phyloP scores from a whole-genome alignment of 2,329 filamentous ascomycete genomes.

The Calonectria multiphialidica region DNA sequence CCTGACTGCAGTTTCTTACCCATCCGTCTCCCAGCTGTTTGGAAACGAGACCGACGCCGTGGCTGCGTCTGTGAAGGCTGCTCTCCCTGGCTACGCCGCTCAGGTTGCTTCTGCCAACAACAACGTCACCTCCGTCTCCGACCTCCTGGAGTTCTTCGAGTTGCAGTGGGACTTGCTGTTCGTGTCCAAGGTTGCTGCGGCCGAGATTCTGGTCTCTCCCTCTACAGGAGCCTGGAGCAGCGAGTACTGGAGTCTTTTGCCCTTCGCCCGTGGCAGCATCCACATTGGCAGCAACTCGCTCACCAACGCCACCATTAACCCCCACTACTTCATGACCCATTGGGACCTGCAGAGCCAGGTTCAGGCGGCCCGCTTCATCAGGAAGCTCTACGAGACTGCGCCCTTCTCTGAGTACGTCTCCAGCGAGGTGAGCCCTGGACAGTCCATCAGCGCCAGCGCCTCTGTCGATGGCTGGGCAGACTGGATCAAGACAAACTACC shows the following conservation, averaged over 20 bases:
- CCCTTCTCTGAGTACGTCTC: neutral
- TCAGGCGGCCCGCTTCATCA: neutral
- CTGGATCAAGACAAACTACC: neutral
- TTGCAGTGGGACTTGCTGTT: neutral
- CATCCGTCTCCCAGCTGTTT: neutral
- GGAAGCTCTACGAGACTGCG: neutral
- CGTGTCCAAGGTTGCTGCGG: neutral
- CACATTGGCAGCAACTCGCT: neutral
- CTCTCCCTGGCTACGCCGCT: neutral
- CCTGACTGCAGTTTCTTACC: neutral
- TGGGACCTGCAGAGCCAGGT: conserved; percentile 1
- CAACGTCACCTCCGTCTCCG: neutral
- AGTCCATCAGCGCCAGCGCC: neutral
- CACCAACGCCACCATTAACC: neutral
- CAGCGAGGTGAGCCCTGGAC: neutral
- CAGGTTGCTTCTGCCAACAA: neutral
- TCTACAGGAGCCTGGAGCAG: neutral
- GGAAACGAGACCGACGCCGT: neutral
- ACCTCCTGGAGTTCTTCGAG: neutral
- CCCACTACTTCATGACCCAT: neutral
- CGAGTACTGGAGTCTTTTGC: neutral
- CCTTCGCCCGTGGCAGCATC: neutral
- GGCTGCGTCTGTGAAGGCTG: neutral
- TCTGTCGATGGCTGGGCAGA: neutral
- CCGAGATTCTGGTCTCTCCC: neutral